A percentile compares a stretch with the other conserved stretches of the same genome.
Evolutionary conservation across 208 protist genomes (phyloP).

Genomic region (Leishmania tropica): DNA sequence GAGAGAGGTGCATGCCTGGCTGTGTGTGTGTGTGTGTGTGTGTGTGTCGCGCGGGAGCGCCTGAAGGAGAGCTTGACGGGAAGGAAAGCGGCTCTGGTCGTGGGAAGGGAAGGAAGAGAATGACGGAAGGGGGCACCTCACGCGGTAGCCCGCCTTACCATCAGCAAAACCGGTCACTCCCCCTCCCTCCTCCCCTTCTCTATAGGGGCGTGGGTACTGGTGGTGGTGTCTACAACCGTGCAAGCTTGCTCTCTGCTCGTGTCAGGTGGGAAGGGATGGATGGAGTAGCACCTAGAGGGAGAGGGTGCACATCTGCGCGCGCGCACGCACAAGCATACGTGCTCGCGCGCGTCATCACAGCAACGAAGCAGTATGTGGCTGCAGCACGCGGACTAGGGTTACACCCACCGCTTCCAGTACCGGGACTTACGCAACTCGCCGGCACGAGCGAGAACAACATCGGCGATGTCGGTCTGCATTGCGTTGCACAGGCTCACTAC

Average conservation of each 20-base stretch:
- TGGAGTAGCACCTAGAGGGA: neutral
- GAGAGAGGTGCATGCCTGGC: neutral
- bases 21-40: neutral
- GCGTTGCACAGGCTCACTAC: conserved; percentile 65
- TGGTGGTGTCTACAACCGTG: neutral
- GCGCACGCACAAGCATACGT: neutral
- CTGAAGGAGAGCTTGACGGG: neutral
- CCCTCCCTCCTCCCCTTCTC: too few species aligned
- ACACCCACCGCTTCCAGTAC: neutral
- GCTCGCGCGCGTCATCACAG: neutral
- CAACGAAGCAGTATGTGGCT: neutral
- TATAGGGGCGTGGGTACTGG: neutral
- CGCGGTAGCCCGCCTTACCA: neutral
- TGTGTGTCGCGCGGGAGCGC: neutral
- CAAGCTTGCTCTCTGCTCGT: neutral
- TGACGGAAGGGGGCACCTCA: neutral
- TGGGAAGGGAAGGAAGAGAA: neutral
- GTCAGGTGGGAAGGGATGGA: neutral
- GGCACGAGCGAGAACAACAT: conserved; percentile 21
- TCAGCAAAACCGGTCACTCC: neutral
- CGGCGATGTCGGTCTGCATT: conserved; percentile 52
- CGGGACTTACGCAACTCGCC: neutral
- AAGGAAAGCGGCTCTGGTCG: neutral
- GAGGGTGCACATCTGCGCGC: neutral
- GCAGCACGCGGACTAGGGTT: neutral